Base-by-base conservation (phyloP, 2,329 filamentous ascomycete genomes). In the Colletotrichum coccodes region DNA sequence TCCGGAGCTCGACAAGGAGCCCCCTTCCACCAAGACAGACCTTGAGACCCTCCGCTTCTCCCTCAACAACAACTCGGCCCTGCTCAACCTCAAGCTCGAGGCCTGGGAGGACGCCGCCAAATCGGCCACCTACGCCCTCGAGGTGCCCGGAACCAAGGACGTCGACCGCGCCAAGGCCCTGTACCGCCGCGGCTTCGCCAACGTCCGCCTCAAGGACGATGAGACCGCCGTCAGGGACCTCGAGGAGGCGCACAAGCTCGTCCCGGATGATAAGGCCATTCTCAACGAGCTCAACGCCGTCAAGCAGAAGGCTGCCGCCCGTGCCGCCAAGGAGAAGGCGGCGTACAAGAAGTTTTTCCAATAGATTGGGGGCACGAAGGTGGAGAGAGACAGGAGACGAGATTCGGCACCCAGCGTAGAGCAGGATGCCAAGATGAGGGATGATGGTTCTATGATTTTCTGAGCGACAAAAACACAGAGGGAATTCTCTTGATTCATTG, bases 291-390 rank as follows among this genome's bases (percentile, higher is more conserved):
- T 97, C 62, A 86, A 88, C 21, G 82, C 86, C n/a, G 90, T 96
- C 60, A 97, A 95, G 88, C 91, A 91, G 83, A 89, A 87, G 75
- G 88, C 92, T 30, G 86, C 89, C 12, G 92, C 91, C 66, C 88
- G 92, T 70, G 87, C 90, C 71, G 92, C 92, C 79, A 97, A 95
- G 89, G 94, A 98, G 85, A 97, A 95, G 88, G 94, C 93, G 74
- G 92, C 91, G 6, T 97, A 95, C 79, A 93, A 92, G 84, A 98
- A 97, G 84, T 96, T 97, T 82, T 98, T 98, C 78, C 80, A 84
- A 46, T 90, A 58, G 23, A 40, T 54, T 54, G n/a, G 54, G 57
- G 28, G 21, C 3, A 6, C 40, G 30, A 12, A 23, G 9, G 28
- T 11, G 5, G 11, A 18, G 30, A 16, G 18, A 11, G 11, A 2